Evolutionary conservation across 1,139 yeast genomes (phyloP).

Genomic region (Casaregolazyma lundiana): DNA sequence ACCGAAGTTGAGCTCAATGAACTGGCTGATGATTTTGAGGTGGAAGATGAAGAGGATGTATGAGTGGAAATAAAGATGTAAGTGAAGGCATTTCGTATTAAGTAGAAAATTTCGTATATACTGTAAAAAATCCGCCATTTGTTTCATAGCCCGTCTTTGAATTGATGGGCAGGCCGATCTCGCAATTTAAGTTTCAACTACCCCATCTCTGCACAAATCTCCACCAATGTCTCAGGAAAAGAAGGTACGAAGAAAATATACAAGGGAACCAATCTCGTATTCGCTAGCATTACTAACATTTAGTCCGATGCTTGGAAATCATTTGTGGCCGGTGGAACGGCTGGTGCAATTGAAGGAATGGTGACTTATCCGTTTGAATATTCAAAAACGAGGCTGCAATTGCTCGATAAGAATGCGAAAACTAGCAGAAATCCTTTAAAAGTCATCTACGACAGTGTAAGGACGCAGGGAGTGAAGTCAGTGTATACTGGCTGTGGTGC

Average conservation of each 20-base stretch:
- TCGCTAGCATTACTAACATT: slow-evolving; percentile 4
- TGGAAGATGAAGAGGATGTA: slow-evolving; percentile 14
- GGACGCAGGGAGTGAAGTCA: slow-evolving; percentile 72
- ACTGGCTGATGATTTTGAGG: slow-evolving; percentile 15
- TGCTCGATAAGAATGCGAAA: slow-evolving; percentile 63
- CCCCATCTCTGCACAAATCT: too few relatives aligned
- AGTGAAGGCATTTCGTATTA: too few relatives aligned
- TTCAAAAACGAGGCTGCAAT: slow-evolving; percentile 89
- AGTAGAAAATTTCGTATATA: too few relatives aligned
- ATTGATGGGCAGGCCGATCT: too few relatives aligned
- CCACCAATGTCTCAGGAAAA: background rate
- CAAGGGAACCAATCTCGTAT: too few relatives aligned
- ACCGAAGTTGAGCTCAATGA: slow-evolving; percentile 20
- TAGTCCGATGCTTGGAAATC: slow-evolving; percentile 51
- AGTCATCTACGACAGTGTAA: slow-evolving; percentile 67
- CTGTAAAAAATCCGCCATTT: too few relatives aligned
- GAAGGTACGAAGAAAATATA: background rate
- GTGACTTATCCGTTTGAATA: slow-evolving; percentile 95
- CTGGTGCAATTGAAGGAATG: slow-evolving; percentile 90
- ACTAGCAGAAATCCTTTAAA: slow-evolving; percentile 67
- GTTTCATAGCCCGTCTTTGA: too few relatives aligned
- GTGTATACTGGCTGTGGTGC: slow-evolving; percentile 98
- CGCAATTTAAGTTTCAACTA: too few relatives aligned
- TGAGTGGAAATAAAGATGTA: too few relatives aligned
- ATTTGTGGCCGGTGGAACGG: slow-evolving; percentile 88